Conservation (phyloP, 2,329 filamentous ascomycete genomes). For the Paraphaeosphaeria sporulosa region DNA sequence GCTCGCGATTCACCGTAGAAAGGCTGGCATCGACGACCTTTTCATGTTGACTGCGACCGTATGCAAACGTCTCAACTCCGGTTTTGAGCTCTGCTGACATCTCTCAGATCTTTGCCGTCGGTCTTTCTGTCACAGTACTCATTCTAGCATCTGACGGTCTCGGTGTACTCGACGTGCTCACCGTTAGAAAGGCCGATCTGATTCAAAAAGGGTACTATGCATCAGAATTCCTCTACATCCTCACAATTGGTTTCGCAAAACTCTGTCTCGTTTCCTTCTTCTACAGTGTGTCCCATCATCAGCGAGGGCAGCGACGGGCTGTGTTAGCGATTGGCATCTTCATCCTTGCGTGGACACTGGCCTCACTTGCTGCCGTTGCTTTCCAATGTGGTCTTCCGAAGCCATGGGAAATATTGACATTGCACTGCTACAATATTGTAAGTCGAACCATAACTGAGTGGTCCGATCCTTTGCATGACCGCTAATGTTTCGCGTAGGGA, state of each 20-base stretch:
- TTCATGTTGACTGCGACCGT: conserved; percentile 43
- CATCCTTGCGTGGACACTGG: conserved; percentile 36
- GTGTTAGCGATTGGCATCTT: conserved; percentile 32
- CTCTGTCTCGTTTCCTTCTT: conserved; percentile 41
- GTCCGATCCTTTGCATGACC: conserved; percentile 4
- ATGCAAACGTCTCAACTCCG: conserved; percentile 9
- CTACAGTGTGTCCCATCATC: conserved; percentile 24
- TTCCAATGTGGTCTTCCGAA: conserved; percentile 42
- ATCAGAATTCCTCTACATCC: conserved; percentile 44
- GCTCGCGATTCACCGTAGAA: conserved; percentile 30
- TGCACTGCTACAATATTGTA: conserved; percentile 41
- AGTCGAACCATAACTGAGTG: conserved; percentile 13
- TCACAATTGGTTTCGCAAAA: conserved; percentile 39
- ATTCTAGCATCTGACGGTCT: conserved; percentile 38
- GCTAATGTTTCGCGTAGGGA: conserved; percentile 31
- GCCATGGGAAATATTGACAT: conserved; percentile 38
- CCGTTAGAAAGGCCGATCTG: conserved; percentile 25
- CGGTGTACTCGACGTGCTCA: conserved; percentile 24
- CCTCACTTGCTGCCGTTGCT: conserved; percentile 33
- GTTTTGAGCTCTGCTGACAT: conserved; percentile 16
- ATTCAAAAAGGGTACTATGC: conserved; percentile 44
- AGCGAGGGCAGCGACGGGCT: conserved; percentile 28
- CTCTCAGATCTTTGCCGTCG: conserved; percentile 33
- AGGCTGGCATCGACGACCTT: conserved; percentile 36
- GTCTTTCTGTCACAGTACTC: conserved; percentile 34